Evolutionary conservation across 2,329 filamentous ascomycete species (phyloP), one percentile per base, ranked within the genome.

Genomic region (Huntiella bhutanensis): DNA sequence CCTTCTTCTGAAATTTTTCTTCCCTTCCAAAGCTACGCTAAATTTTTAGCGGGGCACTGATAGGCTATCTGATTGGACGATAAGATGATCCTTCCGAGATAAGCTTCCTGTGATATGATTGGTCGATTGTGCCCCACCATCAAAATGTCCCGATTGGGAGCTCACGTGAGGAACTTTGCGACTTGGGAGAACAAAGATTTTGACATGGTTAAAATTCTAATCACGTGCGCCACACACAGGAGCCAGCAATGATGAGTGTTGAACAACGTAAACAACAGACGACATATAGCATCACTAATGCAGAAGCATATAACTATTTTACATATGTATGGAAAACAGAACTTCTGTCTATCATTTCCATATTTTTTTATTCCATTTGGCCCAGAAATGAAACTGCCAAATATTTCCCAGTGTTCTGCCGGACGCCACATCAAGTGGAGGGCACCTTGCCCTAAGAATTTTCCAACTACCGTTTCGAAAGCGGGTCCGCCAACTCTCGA

Each of bases 1-100:
- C 44, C 28, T 35, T 35, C 34, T 45, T 49, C 48, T 51, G 49
- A 52, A 52, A 50, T 52, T 52, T 52, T 52, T 52, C 47, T 45
- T 48, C 46, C 46, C 40, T 46, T 47, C 46, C 37, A 37, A 39
- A 46, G 48, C 48, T 50, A 47, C 33, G 41, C 48, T 43, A 50
- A 41, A 46, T 51, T 52, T 50, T 48, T 50, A 48, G 49, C 44
- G 51, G 49, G 49, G 49, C 49, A 45, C 13, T 42, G 33, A 44
- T 49, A 32, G 51, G 41, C 34, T 33, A 47, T 47, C n/a, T 47
- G 7, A 50, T 50, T 50, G 48, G 48, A 50, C 48, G 48, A 50
- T 50, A 50, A 47, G 48, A 33, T 36, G 38, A 41, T 50, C 45
- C 43, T 33, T 45, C 48, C 44, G 44, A 42, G 41, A 50, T 50